Evolutionary conservation across 2,329 filamentous ascomycete species (phyloP), one percentile per base, ranked within the genome.

Genomic region (Aureobasidium leucospermi): DNA sequence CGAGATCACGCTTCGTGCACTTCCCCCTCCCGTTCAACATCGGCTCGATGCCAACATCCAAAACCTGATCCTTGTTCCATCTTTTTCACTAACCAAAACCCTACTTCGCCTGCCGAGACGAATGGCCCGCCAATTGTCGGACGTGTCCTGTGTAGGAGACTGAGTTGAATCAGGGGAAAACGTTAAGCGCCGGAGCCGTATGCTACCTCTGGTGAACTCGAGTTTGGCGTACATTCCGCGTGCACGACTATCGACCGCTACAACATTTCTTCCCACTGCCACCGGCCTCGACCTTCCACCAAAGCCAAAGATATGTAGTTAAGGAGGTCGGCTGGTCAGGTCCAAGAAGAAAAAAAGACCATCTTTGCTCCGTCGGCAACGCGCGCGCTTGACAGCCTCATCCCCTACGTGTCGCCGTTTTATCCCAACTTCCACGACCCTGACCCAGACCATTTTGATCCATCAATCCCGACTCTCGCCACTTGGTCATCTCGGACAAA

Each of bases 201-300:
- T 51, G 57, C 57, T 49, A 51, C 41, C 36, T 39, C 32, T 59
- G 36, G 43, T 41, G 55, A 58, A 58, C 55, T 58, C 55, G 55
- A 58, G 55, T 58, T 58, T 58, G 55, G 55, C 55, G 55, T 48
- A 58, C 55, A 58, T 58, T 58, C 55, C 55, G 55, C 55, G 55
- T 32, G 43, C 10, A 28, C 55, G 42, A 57, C 59, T 61, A 61
- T 61, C 53, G 59, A 61, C 59, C 59, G 59, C 52, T 61, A 32
- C 46, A 57, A 57, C 49, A 61, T 61, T 58, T 57, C 52, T 57
- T 42, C 32, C 41, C 51, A 43, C 51, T 19, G 23, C 38, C 16
- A 45, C 36, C 41, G 52, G 52, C 42, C 55, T 58, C 55, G 55
- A 58, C 32, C 43, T 23, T 48, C 43, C 31, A 31, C 28, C 10